phyloP scores from a whole-genome alignment of 2,329 filamentous ascomycete genomes.

The Xylariaceae sp. region DNA sequence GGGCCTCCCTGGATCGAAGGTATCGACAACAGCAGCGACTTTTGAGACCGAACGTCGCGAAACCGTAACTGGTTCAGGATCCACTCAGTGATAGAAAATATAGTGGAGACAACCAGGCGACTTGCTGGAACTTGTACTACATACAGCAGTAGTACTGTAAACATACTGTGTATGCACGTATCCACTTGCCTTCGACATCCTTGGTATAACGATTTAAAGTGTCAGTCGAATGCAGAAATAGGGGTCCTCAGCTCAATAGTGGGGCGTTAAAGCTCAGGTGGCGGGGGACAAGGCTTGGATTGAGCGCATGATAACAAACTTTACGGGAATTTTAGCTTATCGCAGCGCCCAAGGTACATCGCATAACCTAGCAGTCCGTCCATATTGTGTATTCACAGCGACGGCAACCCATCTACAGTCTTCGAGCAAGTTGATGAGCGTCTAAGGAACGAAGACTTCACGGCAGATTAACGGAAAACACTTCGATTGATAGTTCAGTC shows the following conservation, averaged over 20 bases:
- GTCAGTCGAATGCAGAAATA: too few species aligned
- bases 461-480: not conserved
- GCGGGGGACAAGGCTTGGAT: slow-evolving; percentile 3
- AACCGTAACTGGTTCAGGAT: not conserved
- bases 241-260: too few species aligned
- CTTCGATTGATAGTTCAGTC: slow-evolving; percentile 15
- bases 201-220: too few species aligned
- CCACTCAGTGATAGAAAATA: slow-evolving; percentile 18
- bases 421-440: not conserved
- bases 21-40: not conserved
- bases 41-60: not conserved
- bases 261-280: not conserved
- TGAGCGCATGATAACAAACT: slow-evolving; percentile 12
- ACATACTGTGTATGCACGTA: too few species aligned
- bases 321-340: slow-evolving; percentile 6
- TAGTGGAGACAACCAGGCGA: slow-evolving; percentile 15
- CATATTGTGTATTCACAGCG: not conserved
- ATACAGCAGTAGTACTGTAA: too few species aligned
- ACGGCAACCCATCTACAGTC: not conserved
- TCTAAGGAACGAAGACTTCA: not conserved
- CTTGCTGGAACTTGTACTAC: too few species aligned
- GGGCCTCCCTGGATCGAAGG: not conserved
- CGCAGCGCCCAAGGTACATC: not conserved
- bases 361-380: not conserved
- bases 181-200: too few species aligned